Conservation (phyloP, 345 rosid genomes). For the Raphanus raphanistrum region DNA sequence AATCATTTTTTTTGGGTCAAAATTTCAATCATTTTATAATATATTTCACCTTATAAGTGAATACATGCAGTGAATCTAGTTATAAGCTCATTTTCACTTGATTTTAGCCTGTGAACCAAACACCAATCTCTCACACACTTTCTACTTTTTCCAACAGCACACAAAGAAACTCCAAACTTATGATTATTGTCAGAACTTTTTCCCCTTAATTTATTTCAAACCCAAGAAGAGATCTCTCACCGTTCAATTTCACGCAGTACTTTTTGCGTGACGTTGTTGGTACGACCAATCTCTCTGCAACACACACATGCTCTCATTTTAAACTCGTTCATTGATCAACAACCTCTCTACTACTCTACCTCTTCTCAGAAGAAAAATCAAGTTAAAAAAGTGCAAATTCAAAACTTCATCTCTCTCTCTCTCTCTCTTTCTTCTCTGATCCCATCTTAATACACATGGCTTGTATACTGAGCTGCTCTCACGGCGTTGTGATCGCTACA, state of each 20-base stretch:
- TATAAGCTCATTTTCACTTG: slow-evolving; percentile 10
- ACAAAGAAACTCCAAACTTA: slow-evolving; percentile 10
- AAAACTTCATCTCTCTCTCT: not conserved
- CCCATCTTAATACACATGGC: slow-evolving; percentile 25
- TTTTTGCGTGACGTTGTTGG: slow-evolving; percentile 22
- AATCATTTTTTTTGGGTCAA: too few relatives aligned
- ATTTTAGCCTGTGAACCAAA: slow-evolving; percentile 27
- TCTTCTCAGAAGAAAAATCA: not conserved
- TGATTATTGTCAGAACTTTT: slow-evolving; percentile 28
- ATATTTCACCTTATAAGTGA: too few relatives aligned
- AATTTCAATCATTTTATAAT: too few relatives aligned
- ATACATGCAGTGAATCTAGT: not conserved
- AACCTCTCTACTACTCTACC: not conserved
- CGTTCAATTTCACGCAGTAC: slow-evolving; percentile 28
- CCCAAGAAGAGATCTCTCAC: slow-evolving; percentile 15
- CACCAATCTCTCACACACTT: not conserved
- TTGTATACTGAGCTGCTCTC: slow-evolving; percentile 43
- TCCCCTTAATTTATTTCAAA: not conserved
- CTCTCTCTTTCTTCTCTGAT: not conserved
- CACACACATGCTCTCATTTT: slow-evolving; percentile 22
- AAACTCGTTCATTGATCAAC: slow-evolving; percentile 23
- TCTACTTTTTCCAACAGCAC: slow-evolving; percentile 4
- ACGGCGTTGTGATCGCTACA: slow-evolving; percentile 65
- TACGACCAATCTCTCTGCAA: slow-evolving; percentile 30
- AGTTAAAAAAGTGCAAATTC: not conserved